phyloP scores from a whole-genome alignment of 2,329 filamentous ascomycete genomes.

The Penicillium freii region DNA sequence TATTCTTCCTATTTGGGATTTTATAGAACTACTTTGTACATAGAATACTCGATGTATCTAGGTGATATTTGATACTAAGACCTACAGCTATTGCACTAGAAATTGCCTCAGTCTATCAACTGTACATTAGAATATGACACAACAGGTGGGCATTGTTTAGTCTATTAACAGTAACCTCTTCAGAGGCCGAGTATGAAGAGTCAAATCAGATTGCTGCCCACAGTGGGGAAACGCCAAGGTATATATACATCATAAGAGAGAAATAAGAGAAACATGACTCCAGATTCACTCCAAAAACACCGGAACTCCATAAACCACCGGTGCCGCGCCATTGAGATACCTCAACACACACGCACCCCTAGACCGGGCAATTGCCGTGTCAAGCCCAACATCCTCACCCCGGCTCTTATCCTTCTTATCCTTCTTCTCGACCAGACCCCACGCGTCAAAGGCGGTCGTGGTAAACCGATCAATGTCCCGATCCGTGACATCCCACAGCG shows the following conservation, averaged over 20 bases:
- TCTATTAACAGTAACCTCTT: neutral
- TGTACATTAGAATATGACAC: neutral
- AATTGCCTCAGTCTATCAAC: neutral
- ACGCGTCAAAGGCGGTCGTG: conserved; percentile 72
- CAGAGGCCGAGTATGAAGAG: neutral
- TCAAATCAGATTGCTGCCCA: conserved; percentile 18
- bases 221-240: conserved; percentile 15
- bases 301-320: conserved; percentile 92
- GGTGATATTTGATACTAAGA: neutral
- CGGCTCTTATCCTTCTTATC: conserved; percentile 29
- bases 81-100: neutral
- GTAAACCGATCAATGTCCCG: conserved; percentile 95
- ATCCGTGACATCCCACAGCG: conserved; percentile 97
- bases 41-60: neutral
- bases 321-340: conserved; percentile 90
- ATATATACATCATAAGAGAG: conserved; percentile 2
- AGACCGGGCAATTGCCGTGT: conserved; percentile 76
- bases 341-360: conserved; percentile 78
- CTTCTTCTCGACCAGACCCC: conserved; percentile 67
- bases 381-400: conserved; percentile 54
- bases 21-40: too few species aligned
- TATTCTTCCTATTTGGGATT: conserved; percentile 1
- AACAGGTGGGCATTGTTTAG: neutral
- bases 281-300: conserved; percentile 63
- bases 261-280: neutral